Conservation (phyloP, 345 rosid genomes). For the Murraya koenigii region DNA sequence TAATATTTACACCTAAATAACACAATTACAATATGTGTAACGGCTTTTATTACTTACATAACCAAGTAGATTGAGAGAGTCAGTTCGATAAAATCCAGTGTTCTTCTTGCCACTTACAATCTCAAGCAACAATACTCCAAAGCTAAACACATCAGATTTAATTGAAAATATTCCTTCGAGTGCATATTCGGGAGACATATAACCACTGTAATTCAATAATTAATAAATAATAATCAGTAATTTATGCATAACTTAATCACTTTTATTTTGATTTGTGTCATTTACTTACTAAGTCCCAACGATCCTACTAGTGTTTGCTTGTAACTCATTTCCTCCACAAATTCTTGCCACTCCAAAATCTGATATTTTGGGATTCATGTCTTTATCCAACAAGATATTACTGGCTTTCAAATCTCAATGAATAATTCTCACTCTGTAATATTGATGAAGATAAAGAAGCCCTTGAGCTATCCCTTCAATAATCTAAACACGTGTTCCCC, state of each 20-base stretch:
- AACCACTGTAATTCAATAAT: slow-evolving; percentile 27
- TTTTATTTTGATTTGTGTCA: too few species aligned
- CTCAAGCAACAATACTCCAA: not conserved
- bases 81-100: slow-evolving; percentile 34
- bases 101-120: slow-evolving; percentile 47
- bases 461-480: slow-evolving; percentile 49
- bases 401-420: slow-evolving; percentile 33
- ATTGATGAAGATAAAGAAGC: slow-evolving; percentile 53
- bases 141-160: slow-evolving; percentile 6
- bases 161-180: not conserved
- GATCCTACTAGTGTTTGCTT: not conserved
- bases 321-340: slow-evolving; percentile 1
- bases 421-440: slow-evolving; percentile 45
- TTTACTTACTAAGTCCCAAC: slow-evolving; percentile 17
- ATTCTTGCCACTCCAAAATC: slow-evolving; percentile 39
- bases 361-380: slow-evolving; percentile 47
- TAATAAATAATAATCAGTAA: too few species aligned
- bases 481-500: slow-evolving; percentile 28
- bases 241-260: too few species aligned
- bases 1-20: too few species aligned
- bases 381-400: slow-evolving; percentile 41
- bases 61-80: slow-evolving; percentile 25
- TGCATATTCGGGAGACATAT: slow-evolving; percentile 38
- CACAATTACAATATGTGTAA: too few species aligned
- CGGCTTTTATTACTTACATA: slow-evolving; percentile 16